Base-by-base conservation (phyloP, 208 protist genomes). In the Acanthamoeba castellanii region DNA sequence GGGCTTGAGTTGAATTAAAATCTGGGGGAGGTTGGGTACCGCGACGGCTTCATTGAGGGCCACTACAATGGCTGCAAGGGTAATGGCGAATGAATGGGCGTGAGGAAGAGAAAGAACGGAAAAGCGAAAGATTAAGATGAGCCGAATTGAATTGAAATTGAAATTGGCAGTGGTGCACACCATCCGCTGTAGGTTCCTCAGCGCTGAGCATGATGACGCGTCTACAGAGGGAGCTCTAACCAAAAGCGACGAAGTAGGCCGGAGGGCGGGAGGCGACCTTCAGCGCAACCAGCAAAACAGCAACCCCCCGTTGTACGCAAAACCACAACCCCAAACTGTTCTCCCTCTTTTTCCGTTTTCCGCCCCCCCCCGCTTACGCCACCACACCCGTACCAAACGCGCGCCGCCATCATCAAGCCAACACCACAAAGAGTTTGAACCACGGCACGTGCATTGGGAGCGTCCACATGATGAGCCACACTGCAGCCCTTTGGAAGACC, bases 31-130 rank as follows among this genome's bases (percentile, higher is more conserved):
- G n/a, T 37, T 18, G 3, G 22, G 70, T 42, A 78, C 70, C 30
- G 30, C 70, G 16, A 78, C 16, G 32, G 70, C 70, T n/a, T 78
- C 70, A 78, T 78, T 78, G n/a, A 78, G 32, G 5, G 70, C 70
- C 30, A 78, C 70, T 30, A 78, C 70, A 20, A 78, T 34, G 20
- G 70, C 70, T 78, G 25, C 8, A 30, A n/a, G 14, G 66, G 32
- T 3, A 25, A 20, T 3, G 66, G 25, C n/a, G n/a, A n/a, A n/a
- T 0, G 13, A 30, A 74, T 13, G 11, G 66, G 32, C 13, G 27
- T 74, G 50, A 55, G 50, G 50, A 55, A 20, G 50, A 18, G 13
- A 55, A 14, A 55, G 50, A 55, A 18, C 1, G 14, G 13, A 55
- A 55, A 18, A 55, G 50, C 6, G 14, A 55, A 55, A 11, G 50